Percentiles rank a stretch among this genome's conserved stretches.
These are phyloP conservation scores for Barbarea vulgaris DNA, from an alignment of 345 rosid species.

Conservation along the genomic window DNA sequence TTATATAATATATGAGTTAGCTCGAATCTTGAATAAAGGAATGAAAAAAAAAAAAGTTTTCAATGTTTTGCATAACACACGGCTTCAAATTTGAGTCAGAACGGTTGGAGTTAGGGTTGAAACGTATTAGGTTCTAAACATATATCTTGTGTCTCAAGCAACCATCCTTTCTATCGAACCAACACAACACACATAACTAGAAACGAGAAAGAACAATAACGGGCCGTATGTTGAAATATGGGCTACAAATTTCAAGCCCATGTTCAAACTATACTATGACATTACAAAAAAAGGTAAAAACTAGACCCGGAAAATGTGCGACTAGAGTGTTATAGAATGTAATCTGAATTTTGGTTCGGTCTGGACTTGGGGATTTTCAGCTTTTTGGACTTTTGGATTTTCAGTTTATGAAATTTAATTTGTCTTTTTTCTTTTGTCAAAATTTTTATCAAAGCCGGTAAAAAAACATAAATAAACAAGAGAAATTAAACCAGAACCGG, in stretches of 20 bases:
- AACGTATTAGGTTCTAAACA: background rate
- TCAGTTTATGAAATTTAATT: no score
- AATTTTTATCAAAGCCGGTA: no score
- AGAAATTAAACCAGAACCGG: background rate
- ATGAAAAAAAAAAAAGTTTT: background rate
- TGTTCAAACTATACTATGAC: background rate
- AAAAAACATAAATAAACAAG: no score
- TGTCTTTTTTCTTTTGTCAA: no score
- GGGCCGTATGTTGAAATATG: background rate
- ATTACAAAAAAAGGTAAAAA: no score
- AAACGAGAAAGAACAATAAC: background rate
- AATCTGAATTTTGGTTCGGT: no score
- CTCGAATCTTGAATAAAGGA: background rate
- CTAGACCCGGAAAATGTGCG: background rate
- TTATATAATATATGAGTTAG: background rate
- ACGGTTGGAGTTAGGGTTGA: slow-evolving; percentile 18
- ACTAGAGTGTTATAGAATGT: no score
- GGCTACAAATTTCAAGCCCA: background rate
- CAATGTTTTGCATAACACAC: background rate
- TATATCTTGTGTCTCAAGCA: slow-evolving; percentile 7
- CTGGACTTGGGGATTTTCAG: no score
- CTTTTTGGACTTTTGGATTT: no score
- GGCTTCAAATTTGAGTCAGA: background rate
- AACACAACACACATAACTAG: background rate
- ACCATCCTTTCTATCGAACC: background rate